Conservation (phyloP, 179 eudicot genomes). For the Heliamphora pulchella region DNA sequence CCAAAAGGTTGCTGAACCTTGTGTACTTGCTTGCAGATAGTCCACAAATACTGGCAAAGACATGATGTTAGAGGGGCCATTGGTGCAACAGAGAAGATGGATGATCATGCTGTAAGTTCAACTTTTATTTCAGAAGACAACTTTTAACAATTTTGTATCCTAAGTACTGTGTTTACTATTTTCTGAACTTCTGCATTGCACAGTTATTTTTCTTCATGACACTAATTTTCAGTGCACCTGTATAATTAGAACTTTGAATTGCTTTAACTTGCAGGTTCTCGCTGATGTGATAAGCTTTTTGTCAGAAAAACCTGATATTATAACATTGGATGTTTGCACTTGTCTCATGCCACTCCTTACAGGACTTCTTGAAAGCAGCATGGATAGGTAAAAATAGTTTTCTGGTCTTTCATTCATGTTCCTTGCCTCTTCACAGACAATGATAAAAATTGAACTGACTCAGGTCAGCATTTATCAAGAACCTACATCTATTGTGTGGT, state of each 20-base stretch:
- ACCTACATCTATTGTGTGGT: background rate
- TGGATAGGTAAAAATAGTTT: slow-evolving; percentile 54
- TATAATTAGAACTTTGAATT: background rate
- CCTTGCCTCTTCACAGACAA: background rate
- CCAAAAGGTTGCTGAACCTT: slow-evolving; percentile 11
- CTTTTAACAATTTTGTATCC: background rate
- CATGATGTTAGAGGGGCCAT: slow-evolving; percentile 86
- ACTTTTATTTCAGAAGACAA: background rate
- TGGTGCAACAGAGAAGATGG: slow-evolving; percentile 71
- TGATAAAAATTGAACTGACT: background rate
- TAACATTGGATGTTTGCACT: slow-evolving; percentile 80
- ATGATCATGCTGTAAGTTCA: slow-evolving; percentile 75
- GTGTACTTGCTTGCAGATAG: slow-evolving; percentile 40
- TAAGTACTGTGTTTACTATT: background rate
- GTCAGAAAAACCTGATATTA: slow-evolving; percentile 62
- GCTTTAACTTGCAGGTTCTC: slow-evolving; percentile 50
- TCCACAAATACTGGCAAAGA: slow-evolving; percentile 73
- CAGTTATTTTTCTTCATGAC: background rate
- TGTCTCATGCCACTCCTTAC: slow-evolving; percentile 72
- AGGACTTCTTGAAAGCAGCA: slow-evolving; percentile 67
- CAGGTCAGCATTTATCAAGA: background rate
- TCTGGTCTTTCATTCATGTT: slow-evolving; percentile 2
- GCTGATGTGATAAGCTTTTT: slow-evolving; percentile 74
- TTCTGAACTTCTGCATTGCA: background rate
- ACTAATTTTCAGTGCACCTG: slow-evolving; percentile 13